Evolutionary conservation across 2,329 filamentous ascomycete genomes (phyloP).

Genomic region (Ophiostoma tasmaniense): DNA sequence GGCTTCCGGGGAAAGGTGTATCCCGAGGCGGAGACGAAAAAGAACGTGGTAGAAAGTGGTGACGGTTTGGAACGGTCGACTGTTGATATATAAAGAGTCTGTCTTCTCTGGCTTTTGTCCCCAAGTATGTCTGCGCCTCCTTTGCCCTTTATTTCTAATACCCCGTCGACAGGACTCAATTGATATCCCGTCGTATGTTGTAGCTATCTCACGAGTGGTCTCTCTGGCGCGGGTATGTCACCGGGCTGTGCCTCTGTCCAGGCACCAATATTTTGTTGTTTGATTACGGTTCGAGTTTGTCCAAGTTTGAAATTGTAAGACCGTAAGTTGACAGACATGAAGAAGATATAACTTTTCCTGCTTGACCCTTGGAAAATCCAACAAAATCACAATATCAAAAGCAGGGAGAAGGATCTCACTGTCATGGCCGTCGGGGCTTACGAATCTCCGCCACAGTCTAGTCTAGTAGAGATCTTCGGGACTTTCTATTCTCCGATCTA

Average conservation of each 20-base stretch:
- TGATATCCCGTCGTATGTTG: not conserved
- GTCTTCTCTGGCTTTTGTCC: not conserved
- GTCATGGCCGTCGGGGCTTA: not conserved
- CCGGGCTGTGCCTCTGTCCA: not conserved
- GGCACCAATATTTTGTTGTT: not conserved
- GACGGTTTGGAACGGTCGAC: not conserved
- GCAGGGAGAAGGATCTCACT: not conserved
- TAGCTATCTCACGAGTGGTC: not conserved
- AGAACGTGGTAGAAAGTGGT: not conserved
- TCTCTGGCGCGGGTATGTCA: not conserved
- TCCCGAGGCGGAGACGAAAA: not conserved
- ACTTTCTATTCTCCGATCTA: not conserved
- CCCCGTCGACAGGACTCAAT: not conserved
- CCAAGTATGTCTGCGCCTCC: not conserved
- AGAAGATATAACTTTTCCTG: not conserved
- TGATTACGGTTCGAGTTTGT: not conserved
- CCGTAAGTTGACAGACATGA: not conserved
- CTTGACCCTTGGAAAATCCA: not conserved
- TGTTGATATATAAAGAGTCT: not conserved
- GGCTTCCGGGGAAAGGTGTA: not conserved
- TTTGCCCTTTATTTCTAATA: not conserved
- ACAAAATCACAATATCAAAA: not conserved
- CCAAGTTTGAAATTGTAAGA: not conserved
- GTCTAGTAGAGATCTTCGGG: not conserved
- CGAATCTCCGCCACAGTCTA: not conserved